Evolutionary conservation across 495 filamentous ascomycete species (phyloP).

Genomic region (Penicillium argentinense): DNA sequence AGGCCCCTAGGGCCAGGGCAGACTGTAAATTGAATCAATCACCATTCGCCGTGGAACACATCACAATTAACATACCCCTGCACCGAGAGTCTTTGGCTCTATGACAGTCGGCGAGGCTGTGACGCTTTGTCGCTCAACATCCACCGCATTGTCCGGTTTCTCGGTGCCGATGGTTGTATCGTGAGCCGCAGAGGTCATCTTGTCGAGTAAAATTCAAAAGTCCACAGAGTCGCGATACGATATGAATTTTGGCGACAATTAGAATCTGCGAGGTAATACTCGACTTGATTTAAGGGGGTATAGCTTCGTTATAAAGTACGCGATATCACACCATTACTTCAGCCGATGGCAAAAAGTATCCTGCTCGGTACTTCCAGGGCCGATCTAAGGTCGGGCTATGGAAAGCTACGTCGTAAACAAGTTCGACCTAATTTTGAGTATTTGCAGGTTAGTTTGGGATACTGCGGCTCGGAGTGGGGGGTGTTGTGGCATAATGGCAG

Average conservation of each 20-base stretch:
- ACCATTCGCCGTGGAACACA: slow-evolving; percentile 1
- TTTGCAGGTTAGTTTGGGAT: neutral
- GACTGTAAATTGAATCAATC: slow-evolving; percentile 25
- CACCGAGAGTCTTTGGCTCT: slow-evolving; percentile 20
- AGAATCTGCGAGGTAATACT: no score
- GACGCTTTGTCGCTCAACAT: slow-evolving; percentile 19
- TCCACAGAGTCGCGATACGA: no score
- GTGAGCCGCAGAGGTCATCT: slow-evolving; percentile 12
- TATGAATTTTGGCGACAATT: no score
- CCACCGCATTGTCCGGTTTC: slow-evolving; percentile 8
- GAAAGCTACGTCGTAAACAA: neutral
- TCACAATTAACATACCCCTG: slow-evolving; percentile 22
- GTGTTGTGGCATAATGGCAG: neutral
- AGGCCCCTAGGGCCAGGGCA: slow-evolving; percentile 49
- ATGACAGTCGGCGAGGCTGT: neutral
- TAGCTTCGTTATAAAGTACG: neutral
- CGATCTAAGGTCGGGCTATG: neutral
- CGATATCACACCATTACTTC: neutral
- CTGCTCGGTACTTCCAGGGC: neutral
- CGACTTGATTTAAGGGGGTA: no score
- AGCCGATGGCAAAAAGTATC: neutral
- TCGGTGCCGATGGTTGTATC: slow-evolving; percentile 4
- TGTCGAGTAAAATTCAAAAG: no score
- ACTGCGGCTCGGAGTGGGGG: neutral
- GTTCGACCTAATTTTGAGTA: neutral